A percentile compares a stretch with the other conserved stretches of the same genome.
Evolutionary conservation across 1,284 basidiomycete genomes (phyloP).

Genomic region (Ustilago crameri): DNA sequence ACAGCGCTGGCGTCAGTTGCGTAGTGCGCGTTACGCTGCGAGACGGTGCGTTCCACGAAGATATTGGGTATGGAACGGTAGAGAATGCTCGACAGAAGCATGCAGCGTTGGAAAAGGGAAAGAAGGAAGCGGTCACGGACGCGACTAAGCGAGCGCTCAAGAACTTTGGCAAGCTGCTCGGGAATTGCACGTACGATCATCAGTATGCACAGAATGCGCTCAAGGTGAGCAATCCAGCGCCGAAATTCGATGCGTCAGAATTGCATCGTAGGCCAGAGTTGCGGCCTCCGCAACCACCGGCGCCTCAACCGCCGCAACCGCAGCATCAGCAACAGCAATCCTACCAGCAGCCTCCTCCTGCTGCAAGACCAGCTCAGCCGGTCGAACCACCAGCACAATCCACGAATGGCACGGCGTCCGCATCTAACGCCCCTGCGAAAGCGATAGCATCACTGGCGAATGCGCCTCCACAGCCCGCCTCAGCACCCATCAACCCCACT

Average conservation of each 20-base stretch:
- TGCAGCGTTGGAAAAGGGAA: slow-evolving; percentile 91
- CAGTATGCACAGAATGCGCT: slow-evolving; percentile 82
- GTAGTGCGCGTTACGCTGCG: slow-evolving; percentile 86
- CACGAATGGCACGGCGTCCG: not conserved
- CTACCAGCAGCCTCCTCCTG: not conserved
- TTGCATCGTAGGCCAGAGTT: slow-evolving; percentile 50
- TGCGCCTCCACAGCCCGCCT: not conserved
- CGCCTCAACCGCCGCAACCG: slow-evolving; percentile 15
- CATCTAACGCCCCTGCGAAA: not conserved
- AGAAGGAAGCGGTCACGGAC: slow-evolving; percentile 97
- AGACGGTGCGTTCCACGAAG: slow-evolving; percentile 89
- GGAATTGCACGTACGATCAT: slow-evolving; percentile 94
- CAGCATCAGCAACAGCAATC: not conserved
- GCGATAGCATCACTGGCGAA: not conserved
- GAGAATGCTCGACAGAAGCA: slow-evolving; percentile 89
- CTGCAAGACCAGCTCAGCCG: slow-evolving; percentile 4
- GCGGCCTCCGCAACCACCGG: slow-evolving; percentile 15
- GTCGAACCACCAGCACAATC: not conserved
- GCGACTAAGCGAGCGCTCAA: slow-evolving; percentile 88
- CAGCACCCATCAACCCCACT: not conserved
- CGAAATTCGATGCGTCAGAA: slow-evolving; percentile 50
- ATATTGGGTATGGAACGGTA: slow-evolving; percentile 80
- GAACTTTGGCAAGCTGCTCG: slow-evolving; percentile 92
- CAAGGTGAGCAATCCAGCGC: slow-evolving; percentile 71
- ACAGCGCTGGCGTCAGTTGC: slow-evolving; percentile 82